phyloP scores from a whole-genome alignment of 495 filamentous ascomycete species.

The Melanomma pulvis-pyrius region DNA sequence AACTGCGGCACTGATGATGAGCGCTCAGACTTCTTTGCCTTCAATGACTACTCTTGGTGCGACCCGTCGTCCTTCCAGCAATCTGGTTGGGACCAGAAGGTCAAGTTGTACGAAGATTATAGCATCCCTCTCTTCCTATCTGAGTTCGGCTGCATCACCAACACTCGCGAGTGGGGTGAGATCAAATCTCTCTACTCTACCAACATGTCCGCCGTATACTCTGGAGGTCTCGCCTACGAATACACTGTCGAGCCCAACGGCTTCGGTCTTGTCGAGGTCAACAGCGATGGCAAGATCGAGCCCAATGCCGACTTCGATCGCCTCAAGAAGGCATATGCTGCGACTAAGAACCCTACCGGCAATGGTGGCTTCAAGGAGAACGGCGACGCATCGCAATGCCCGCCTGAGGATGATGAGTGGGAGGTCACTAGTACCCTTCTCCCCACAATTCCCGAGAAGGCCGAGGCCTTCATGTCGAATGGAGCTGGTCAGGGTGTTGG shows the following conservation, averaged over 20 bases:
- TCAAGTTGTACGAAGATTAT: constrained; percentile 85
- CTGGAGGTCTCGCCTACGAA: constrained; percentile 93
- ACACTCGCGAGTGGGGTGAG: constrained; percentile 79
- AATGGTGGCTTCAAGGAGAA: constrained; percentile 75
- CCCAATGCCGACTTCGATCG: constrained; percentile 61
- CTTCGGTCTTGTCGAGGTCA: constrained; percentile 60
- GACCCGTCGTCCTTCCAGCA: constrained; percentile 72
- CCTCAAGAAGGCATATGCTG: constrained; percentile 65
- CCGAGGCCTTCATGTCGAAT: constrained; percentile 65
- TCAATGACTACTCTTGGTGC: constrained; percentile 99
- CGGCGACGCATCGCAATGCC: constrained; percentile 70
- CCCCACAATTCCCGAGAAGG: constrained; percentile 66
- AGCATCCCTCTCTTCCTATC: constrained; percentile 91
- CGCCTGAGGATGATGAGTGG: constrained; percentile 69
- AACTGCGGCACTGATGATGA: constrained; percentile 78
- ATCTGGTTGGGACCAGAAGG: constrained; percentile 89
- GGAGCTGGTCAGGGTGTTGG: constrained; percentile 72
- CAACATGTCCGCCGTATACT: constrained; percentile 89
- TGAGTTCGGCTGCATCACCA: constrained; percentile 87
- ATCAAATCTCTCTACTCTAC: constrained; percentile 74
- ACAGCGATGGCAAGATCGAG: constrained; percentile 45
- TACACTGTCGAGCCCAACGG: constrained; percentile 76
- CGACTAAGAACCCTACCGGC: constrained; percentile 67
- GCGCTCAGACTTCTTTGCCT: constrained; percentile 92
- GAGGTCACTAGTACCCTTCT: constrained; percentile 68